Percentiles rank a stretch among this genome's conserved stretches.
Conservation (phyloP, 2,329 filamentous ascomycete species). For the Albophoma yamanashiensis region DNA sequence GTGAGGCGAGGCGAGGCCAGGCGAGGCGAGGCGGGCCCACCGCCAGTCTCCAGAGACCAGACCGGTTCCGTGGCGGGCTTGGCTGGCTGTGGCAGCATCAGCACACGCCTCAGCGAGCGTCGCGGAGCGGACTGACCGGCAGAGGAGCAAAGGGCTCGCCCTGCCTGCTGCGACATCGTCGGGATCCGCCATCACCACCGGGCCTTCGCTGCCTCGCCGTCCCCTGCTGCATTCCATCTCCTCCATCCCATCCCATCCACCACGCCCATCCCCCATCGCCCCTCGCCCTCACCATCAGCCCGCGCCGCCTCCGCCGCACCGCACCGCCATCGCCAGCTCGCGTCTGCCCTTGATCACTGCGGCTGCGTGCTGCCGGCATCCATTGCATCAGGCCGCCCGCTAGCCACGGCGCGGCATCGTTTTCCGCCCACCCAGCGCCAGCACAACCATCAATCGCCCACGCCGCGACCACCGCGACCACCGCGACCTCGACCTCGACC, state of each 20-base stretch:
- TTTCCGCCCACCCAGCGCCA: neutral
- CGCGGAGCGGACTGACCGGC: neutral
- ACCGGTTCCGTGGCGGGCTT: conserved; percentile 5
- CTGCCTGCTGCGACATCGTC: conserved; percentile 5
- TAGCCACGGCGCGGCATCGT: neutral
- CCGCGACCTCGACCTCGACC: too few relatives aligned
- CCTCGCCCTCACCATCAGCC: neutral
- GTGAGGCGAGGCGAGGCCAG: neutral
- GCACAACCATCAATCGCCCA: neutral
- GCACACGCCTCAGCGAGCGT: neutral
- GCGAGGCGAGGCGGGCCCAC: neutral
- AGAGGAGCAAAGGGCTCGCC: neutral
- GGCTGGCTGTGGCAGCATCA: neutral
- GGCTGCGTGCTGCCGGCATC: neutral
- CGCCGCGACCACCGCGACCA: neutral
- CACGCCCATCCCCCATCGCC: neutral
- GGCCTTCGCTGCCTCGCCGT: conserved; percentile 1
- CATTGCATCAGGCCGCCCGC: neutral
- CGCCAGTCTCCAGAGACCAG: neutral
- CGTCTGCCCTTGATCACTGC: neutral
- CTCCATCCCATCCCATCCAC: neutral
- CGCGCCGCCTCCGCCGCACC: neutral
- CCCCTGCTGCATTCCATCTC: neutral
- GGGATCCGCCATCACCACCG: conserved; percentile 3
- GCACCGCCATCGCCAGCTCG: neutral